These are phyloP conservation scores for Aspergillus viridinutans DNA, from an alignment of 2,329 filamentous ascomycete species.

Conservation along the genomic window DNA sequence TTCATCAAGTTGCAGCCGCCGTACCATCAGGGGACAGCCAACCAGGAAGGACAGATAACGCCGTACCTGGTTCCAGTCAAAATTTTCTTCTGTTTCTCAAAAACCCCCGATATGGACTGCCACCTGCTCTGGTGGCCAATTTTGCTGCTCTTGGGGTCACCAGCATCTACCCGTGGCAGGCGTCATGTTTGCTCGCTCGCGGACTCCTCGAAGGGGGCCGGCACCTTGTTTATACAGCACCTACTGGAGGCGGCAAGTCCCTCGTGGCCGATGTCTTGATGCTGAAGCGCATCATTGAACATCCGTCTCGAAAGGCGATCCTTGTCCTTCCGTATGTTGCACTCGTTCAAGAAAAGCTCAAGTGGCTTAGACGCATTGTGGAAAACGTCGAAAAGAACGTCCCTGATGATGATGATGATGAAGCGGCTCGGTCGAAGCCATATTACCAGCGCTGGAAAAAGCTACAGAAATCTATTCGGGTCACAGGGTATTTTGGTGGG, in stretches of 20 bases:
- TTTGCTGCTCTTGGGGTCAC: slow-evolving; percentile 64
- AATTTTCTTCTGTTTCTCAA: slow-evolving; percentile 54
- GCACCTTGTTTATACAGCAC: slow-evolving; percentile 75
- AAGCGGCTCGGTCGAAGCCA: slow-evolving; percentile 31
- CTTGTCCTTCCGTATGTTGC: slow-evolving; percentile 74
- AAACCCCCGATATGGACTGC: slow-evolving; percentile 61
- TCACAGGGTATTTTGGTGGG: slow-evolving; percentile 72
- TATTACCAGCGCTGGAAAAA: slow-evolving; percentile 52
- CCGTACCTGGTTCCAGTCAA: slow-evolving; percentile 37
- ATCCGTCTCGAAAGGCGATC: slow-evolving; percentile 62
- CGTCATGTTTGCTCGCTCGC: slow-evolving; percentile 64
- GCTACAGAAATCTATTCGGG: slow-evolving; percentile 57
- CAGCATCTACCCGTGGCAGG: slow-evolving; percentile 76
- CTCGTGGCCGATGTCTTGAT: slow-evolving; percentile 69
- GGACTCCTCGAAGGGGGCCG: slow-evolving; percentile 61
- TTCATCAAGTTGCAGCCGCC: slow-evolving; percentile 23
- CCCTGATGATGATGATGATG: slow-evolving; percentile 24
- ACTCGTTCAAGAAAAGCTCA: slow-evolving; percentile 73
- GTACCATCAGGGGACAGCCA: slow-evolving; percentile 6
- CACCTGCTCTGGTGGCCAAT: slow-evolving; percentile 58
- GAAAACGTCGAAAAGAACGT: slow-evolving; percentile 51
- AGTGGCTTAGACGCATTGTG: slow-evolving; percentile 66
- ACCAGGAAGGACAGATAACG: slow-evolving; percentile 48
- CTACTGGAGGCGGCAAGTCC: slow-evolving; percentile 74
- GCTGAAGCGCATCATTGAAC: slow-evolving; percentile 64